These are phyloP conservation scores for Cylindrotheca fusiformis DNA, from an alignment of 108 stramenopile genomes.

Conservation along the genomic window DNA sequence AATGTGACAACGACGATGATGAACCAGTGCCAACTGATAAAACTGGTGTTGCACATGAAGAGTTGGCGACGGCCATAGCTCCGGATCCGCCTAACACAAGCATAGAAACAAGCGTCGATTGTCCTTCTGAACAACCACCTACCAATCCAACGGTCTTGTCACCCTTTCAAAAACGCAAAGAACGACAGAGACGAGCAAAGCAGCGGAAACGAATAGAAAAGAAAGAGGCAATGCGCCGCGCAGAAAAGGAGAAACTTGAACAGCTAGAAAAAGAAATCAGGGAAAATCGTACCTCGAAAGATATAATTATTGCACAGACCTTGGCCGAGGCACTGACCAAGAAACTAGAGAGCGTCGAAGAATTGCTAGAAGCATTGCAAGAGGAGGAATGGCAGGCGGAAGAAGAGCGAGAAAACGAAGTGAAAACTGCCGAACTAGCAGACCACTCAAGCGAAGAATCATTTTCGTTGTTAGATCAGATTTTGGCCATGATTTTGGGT, in stretches of 20 bases:
- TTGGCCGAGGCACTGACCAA: conserved; percentile 10
- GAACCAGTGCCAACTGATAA: not conserved
- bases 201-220: conserved; percentile 10
- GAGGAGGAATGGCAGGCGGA: conserved; percentile 47
- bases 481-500: conserved; percentile 46
- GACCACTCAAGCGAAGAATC: not conserved
- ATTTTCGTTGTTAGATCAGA: conserved; percentile 36
- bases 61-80: not conserved
- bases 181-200: conserved; percentile 8
- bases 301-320: conserved; percentile 31
- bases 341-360: conserved; percentile 34
- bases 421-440: not conserved
- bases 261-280: conserved; percentile 1
- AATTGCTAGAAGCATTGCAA: conserved; percentile 36
- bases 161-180: conserved; percentile 21
- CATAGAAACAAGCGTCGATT: not conserved
- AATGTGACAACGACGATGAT: not conserved
- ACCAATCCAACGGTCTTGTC: not conserved
- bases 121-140: not conserved
- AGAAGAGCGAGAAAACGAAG: conserved; percentile 19
- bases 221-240: not conserved
- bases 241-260: conserved; percentile 2
- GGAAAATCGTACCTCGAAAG: conserved; percentile 18
- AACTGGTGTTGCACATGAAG: not conserved
- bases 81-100: not conserved